phyloP scores from a whole-genome alignment of 768 basidiomycete species.

The Daedaleopsis sinensis region DNA sequence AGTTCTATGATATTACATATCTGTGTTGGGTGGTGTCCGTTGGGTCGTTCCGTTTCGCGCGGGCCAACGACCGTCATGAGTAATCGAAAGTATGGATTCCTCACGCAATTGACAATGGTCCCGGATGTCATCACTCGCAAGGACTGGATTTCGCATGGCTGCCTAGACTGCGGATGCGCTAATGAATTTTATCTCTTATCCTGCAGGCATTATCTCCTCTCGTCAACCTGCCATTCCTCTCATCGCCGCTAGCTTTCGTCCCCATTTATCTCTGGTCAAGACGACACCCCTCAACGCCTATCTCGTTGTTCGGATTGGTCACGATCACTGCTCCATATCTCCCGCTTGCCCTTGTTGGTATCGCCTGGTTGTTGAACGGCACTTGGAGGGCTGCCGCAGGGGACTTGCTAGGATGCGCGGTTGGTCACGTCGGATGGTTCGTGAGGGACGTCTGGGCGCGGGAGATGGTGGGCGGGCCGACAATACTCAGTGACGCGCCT shows the following conservation, averaged over 20 bases:
- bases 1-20: too few relatives aligned
- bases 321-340: conserved; percentile 97
- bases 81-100: too few relatives aligned
- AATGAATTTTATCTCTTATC: not conserved
- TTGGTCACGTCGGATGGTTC: conserved; percentile 88
- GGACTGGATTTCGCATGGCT: too few relatives aligned
- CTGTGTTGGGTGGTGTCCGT: too few relatives aligned
- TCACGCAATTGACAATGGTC: too few relatives aligned
- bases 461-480: conserved; percentile 80
- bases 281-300: conserved; percentile 91
- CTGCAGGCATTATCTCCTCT: conserved; percentile 77
- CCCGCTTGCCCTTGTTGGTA: conserved; percentile 86
- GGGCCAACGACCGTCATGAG: too few relatives aligned
- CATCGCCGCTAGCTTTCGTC: conserved; percentile 90
- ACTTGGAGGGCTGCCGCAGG: conserved; percentile 84
- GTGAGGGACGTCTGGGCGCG: conserved; percentile 85
- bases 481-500: conserved; percentile 74
- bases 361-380: conserved; percentile 83
- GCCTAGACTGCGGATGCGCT: too few relatives aligned
- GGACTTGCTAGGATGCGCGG: conserved; percentile 82
- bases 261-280: conserved; percentile 98
- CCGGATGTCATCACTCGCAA: too few relatives aligned
- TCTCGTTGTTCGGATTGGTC: conserved; percentile 92
- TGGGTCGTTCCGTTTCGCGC: too few relatives aligned
- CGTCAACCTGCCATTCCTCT: conserved; percentile 91